These are phyloP conservation scores for Deuterostichococcus epilithicus DNA, from an alignment of 139 green algal genomes.

Conservation along the genomic window DNA sequence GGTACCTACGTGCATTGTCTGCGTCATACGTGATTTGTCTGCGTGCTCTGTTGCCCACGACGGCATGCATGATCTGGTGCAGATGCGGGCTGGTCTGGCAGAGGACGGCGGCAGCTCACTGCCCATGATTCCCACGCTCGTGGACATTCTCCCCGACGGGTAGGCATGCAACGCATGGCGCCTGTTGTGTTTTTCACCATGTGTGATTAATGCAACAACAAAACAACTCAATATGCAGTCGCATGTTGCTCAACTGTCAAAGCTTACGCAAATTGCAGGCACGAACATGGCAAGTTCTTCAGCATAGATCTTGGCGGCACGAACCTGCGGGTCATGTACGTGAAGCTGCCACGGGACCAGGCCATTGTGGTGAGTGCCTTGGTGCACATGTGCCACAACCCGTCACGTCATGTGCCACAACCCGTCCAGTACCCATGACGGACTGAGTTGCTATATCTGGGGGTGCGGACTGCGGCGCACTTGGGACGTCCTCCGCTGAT, in stretches of 20 bases:
- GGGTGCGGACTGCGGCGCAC: not conserved
- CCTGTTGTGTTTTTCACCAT: constrained; percentile 12
- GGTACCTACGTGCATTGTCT: no score
- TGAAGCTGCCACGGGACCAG: constrained; percentile 20
- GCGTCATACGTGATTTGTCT: no score
- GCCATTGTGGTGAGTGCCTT: constrained; percentile 37
- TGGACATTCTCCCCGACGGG: constrained; percentile 44
- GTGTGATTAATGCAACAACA: not conserved
- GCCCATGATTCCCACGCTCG: constrained; percentile 51
- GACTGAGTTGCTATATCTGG: not conserved
- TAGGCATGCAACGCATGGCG: not conserved
- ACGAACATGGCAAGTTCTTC: constrained; percentile 70
- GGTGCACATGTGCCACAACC: not conserved
- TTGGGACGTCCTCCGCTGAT: not conserved
- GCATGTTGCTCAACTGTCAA: not conserved
- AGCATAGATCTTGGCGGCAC: constrained; percentile 87
- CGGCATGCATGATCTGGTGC: not conserved
- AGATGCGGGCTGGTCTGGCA: constrained; percentile 12
- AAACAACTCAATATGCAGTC: not conserved
- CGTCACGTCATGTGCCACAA: not conserved
- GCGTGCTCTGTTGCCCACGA: no score
- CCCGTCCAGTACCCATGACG: not conserved
- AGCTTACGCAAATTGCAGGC: constrained; percentile 13
- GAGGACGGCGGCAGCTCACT: constrained; percentile 13
- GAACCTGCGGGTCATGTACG: constrained; percentile 77